phyloP scores from a whole-genome alignment of 2,329 filamentous ascomycete genomes.

The Coniochaeta sp. region DNA sequence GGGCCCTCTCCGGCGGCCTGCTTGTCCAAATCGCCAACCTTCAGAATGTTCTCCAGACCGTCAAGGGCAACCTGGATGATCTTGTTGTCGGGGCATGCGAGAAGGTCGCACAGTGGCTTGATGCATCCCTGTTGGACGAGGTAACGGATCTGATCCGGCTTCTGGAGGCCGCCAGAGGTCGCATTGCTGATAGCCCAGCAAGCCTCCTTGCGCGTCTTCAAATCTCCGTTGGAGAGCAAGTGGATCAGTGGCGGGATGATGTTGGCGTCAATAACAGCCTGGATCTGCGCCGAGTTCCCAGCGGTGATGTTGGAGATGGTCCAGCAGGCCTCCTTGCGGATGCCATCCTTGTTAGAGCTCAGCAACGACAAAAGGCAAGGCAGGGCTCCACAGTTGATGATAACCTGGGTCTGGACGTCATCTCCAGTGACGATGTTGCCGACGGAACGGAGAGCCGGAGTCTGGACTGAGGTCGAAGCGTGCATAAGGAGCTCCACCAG shows the following conservation, averaged over 20 bases:
- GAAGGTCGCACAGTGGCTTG: constrained; percentile 90
- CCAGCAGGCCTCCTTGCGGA: constrained; percentile 99
- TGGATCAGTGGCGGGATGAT: constrained; percentile 96
- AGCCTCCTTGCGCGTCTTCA: constrained; percentile 98
- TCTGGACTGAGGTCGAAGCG: constrained; percentile 96
- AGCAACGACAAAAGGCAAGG: constrained; percentile 88
- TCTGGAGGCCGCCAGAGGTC: constrained; percentile 93
- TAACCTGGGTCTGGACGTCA: constrained; percentile 97
- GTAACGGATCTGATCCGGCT: constrained; percentile 97
- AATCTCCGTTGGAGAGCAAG: constrained; percentile 89
- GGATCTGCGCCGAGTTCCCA: constrained; percentile 95
- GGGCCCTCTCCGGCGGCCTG: constrained; percentile 69
- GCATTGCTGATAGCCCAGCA: constrained; percentile 99
- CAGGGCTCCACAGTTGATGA: constrained; percentile 95
- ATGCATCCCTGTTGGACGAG: constrained; percentile 92
- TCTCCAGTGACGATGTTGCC: constrained; percentile 99
- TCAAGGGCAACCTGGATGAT: constrained; percentile 98
- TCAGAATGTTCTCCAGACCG: constrained; percentile 97
- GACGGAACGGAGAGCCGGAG: constrained; percentile 90
- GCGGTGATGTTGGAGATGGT: constrained; percentile 99
- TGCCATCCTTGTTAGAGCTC: constrained; percentile 96
- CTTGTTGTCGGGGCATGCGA: constrained; percentile 97
- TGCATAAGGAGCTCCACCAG: constrained; percentile 98
- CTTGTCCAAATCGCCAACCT: constrained; percentile 98
- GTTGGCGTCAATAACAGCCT: constrained; percentile 92